Base-by-base conservation (phyloP, 164 flowering plant genomes). In the Echeveria elegans region DNA sequence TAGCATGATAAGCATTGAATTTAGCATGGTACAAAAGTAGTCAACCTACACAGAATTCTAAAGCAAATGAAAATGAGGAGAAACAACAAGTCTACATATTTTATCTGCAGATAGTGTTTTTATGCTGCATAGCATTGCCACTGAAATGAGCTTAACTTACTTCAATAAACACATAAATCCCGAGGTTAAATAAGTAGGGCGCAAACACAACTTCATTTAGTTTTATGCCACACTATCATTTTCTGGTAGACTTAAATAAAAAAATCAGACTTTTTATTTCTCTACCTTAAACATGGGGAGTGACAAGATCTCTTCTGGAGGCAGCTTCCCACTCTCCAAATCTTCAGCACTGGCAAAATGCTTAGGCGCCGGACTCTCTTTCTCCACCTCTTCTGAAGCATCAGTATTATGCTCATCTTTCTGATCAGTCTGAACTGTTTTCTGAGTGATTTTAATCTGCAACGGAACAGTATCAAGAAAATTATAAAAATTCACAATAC, bases 241-340 rank as follows among this genome's bases (percentile, higher is more conserved):
- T 6, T 24, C 12, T n/a, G 8, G 21, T 38, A 37, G 29, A 65
- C 43, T 1, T 6, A 47, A 29, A 45, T 3, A 15, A 29, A 66
- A 2, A 5, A 28, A 2, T 5, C n/a, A n/a, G 29, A 66, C 66
- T 12, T 56, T 26, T 56, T 23, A 61, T 14, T 21, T 8, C 26
- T 48, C 34, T 78, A 93, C 99, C 99, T 95, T 95, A 70, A 92
- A 95, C 95, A 82, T 88, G 31, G 97, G 97, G 74, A 92, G 96
- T 37, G 99, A 92, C 59, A 95, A 73, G 65, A 92, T 84, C 69
- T 95, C 97, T 79, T 92, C 97, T 2, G 93, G 92, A 67, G 96
- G 94, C 81, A 95, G 77, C 82, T 82, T 89, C 64, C 92, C 92
- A 37, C 71, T 77, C 68, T 87, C 81, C 68, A 92, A 72, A 66